Conservation (phyloP, 805 yeast genomes). For the Kockiozyma suomiensis region DNA sequence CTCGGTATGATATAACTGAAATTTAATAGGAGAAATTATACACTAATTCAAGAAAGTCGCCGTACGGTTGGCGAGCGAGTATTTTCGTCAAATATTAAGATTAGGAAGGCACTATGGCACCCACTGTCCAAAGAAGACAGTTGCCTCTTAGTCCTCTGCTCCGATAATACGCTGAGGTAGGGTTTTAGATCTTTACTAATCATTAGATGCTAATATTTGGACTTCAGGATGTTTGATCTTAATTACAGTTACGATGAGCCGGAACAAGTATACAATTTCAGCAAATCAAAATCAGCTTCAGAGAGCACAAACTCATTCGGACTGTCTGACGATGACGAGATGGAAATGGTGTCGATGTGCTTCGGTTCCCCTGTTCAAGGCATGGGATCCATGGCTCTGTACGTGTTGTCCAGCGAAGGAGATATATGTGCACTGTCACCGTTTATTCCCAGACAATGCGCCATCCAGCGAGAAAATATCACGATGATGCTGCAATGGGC, state of each 20-base stretch:
- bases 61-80: slow-evolving; percentile 7
- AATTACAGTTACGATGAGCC: slow-evolving; percentile 40
- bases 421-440: slow-evolving; percentile 66
- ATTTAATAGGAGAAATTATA: neutral
- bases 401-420: slow-evolving; percentile 56
- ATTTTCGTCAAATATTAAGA: neutral
- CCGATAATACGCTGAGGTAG: slow-evolving; percentile 21
- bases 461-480: slow-evolving; percentile 36
- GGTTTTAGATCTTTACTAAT: too few relatives aligned
- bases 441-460: slow-evolving; percentile 53
- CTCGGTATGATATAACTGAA: slow-evolving; percentile 5
- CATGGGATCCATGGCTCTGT: slow-evolving; percentile 56
- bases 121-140: slow-evolving; percentile 31
- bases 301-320: slow-evolving; percentile 19
- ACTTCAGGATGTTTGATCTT: slow-evolving; percentile 42
- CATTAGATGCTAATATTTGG: neutral
- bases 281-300: neutral
- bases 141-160: slow-evolving; percentile 21
- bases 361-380: slow-evolving; percentile 49
- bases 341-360: slow-evolving; percentile 46
- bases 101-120: slow-evolving; percentile 32
- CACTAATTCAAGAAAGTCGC: neutral
- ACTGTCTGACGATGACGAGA: slow-evolving; percentile 17
- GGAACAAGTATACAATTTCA: slow-evolving; percentile 25
- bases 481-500: slow-evolving; percentile 44